Base-by-base conservation (phyloP, 371 early-diverging fungal species). In the Mortierella sp. region DNA sequence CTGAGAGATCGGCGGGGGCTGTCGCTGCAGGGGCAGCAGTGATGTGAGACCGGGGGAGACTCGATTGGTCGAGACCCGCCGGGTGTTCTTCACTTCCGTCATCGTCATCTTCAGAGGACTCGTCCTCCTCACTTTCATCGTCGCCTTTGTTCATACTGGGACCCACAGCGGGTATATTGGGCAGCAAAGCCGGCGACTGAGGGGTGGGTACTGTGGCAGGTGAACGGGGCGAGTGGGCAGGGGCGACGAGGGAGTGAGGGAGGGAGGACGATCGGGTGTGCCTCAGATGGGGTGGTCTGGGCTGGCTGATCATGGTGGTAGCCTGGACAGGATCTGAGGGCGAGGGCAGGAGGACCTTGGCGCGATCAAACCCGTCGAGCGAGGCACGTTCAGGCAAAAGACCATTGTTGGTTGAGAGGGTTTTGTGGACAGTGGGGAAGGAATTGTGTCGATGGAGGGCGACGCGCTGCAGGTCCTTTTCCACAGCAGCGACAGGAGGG, bases 251-350 rank as follows among this genome's bases (percentile, higher is more conserved):
- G 22, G 70, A 29, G 24, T 29, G 31, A 3, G 79, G 74, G 8
- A 75, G 45, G 24, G 76, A 79, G 45, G 37, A 43, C 10, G 79
- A 71, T 8, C 71, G 50, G 2, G 31, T 44, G 39, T 79, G 79
- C 40, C 70, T 39, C 39, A 79, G 37, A n/a, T 79, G 79, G 0
- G 37, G 39, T n/a, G 71, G 75, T 11, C 79, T 50, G 5, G 79
- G 79, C 7, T 68, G 71, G 53, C 79, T 79, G 53, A 79, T 52
- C 79, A 79, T 74, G 58, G 77, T 73, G 1, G 77, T 80, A 19
- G 73, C 61, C 70, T 76, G 69, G 26, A 80, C 41, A 13, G 73
- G 37, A 53, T 69, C 80, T 4, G 52, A 61, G 2, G 80, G 44
- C 11, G 55, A 65, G 34, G 73, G 66, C 48, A 63, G 72, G 52